Conservation (phyloP, 352 stramenopile genomes). For the Pseudoperonospora humuli region DNA sequence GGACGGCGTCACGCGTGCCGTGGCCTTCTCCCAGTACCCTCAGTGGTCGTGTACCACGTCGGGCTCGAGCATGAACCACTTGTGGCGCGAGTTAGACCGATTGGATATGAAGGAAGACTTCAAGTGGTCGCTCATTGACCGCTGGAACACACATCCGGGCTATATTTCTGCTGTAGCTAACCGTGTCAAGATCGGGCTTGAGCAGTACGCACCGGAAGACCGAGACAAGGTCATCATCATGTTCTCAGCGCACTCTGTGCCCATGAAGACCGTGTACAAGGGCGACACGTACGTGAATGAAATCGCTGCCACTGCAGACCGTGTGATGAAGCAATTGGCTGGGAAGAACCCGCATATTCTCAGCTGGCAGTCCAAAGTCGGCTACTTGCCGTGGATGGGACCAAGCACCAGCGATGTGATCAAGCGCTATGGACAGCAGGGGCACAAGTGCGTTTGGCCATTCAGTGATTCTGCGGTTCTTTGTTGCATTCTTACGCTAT, state of each 20-base stretch:
- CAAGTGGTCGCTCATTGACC: conserved; percentile 79
- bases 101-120: conserved; percentile 86
- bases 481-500: neutral
- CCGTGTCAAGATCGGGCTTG: conserved; percentile 89
- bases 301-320: conserved; percentile 66
- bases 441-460: conserved; percentile 75
- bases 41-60: conserved; percentile 98
- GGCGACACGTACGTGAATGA: conserved; percentile 85
- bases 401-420: conserved; percentile 96
- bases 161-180: conserved; percentile 92
- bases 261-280: conserved; percentile 87
- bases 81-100: conserved; percentile 76
- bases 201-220: conserved; percentile 86
- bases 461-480: neutral
- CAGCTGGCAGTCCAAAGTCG: conserved; percentile 97
- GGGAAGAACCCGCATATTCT: conserved; percentile 80
- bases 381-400: conserved; percentile 96
- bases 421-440: conserved; percentile 85
- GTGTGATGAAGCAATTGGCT: conserved; percentile 62
- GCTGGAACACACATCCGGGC: conserved; percentile 93
- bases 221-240: conserved; percentile 87
- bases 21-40: conserved; percentile 96
- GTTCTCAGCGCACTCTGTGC: conserved; percentile 87
- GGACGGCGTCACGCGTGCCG: conserved; percentile 92
- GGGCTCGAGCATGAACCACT: conserved; percentile 91